Base-by-base conservation (phyloP, 176 grass and related monocot species). In the Hsuehochloa calcarea region DNA sequence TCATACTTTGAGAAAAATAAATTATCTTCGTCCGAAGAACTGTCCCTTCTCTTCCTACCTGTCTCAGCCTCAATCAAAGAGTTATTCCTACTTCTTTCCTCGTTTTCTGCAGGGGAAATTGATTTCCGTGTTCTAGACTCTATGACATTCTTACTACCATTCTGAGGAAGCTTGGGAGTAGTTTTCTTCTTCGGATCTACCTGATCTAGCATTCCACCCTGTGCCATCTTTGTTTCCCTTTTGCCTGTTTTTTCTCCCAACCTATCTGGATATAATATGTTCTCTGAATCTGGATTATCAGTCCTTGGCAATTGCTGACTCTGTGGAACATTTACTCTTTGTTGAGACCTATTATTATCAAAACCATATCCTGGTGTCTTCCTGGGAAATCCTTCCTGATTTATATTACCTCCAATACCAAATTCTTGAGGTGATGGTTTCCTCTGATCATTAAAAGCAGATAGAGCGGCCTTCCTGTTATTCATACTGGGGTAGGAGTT, bases 1-100 rank as follows among this genome's bases (percentile, higher is more conserved):
- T 92, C 87, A 76, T 95, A 98, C 70, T 93, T 98, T 73, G 80
- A 88, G 63, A 93, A 95, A 82, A 95, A 86, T 25, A 87, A 90
- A 93, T 85, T 89, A 82, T 94, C 92, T 56, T 91, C 90, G 8
- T 96, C 91, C 15, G 89, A 89, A 68, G 88, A 95, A 90, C 88
- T 93, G 44, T 91, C 88, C 70, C 64, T 85, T 77, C 75, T 91
- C 68, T 91, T 93, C 61, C 84, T 85, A 64, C 71, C 81, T 71
- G 65, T 62, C 43, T 89, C 86, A 34, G 71, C 72, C 68, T 82
- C 93, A 79, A 87, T 61, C 65, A 85, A 74, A 90, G 88, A 82
- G 62, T 73, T 87, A 55, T 89, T 89, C 77, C 80, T 94, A 85
- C 92, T 94, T 75, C 84, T 87, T 79, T 89, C 86, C 49, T 78